These are phyloP conservation scores for Wickerhamomyces xylosicus DNA, from an alignment of 805 yeast genomes.

Conservation along the genomic window DNA sequence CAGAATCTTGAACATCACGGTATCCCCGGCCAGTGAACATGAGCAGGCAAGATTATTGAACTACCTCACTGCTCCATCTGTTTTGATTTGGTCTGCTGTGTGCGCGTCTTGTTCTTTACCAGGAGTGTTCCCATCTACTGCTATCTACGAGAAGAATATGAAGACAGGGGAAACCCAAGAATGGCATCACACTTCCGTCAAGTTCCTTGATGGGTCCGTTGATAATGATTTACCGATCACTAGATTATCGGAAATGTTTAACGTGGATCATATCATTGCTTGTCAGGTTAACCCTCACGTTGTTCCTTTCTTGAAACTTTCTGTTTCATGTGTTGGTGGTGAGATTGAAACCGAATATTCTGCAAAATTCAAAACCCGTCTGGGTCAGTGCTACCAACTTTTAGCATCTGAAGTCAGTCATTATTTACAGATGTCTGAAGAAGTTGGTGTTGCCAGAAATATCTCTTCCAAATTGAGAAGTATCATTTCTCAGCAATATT, in stretches of 20 bases:
- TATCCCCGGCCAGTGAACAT: constrained; percentile 81
- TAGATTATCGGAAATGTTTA: constrained; percentile 90
- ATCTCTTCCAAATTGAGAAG: constrained; percentile 65
- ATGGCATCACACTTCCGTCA: constrained; percentile 71
- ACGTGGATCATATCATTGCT: constrained; percentile 94
- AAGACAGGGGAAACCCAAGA: constrained; percentile 62
- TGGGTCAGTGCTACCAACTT: constrained; percentile 47
- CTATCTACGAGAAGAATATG: constrained; percentile 75
- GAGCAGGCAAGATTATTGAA: constrained; percentile 84
- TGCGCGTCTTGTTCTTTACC: constrained; percentile 95
- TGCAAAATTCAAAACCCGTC: constrained; percentile 39
- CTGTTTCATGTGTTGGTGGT: constrained; percentile 61
- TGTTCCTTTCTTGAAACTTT: constrained; percentile 68
- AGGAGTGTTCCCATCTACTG: constrained; percentile 77
- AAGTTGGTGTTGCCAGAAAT: constrained; percentile 68
- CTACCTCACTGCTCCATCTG: constrained; percentile 73
- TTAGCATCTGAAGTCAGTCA: constrained; percentile 68
- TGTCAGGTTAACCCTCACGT: constrained; percentile 97
- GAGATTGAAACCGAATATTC: constrained; percentile 52
- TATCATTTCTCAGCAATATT: constrained; percentile 74
- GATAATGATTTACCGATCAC: constrained; percentile 90
- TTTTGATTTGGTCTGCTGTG: constrained; percentile 78
- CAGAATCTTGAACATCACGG: constrained; percentile 85
- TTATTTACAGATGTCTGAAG: constrained; percentile 59
- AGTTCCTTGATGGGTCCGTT: constrained; percentile 93